Percentiles rank a stretch among this genome's conserved stretches.
Evolutionary conservation across 2,329 filamentous ascomycete species (phyloP).

Genomic region (Ascochyta clinopodiicola): DNA sequence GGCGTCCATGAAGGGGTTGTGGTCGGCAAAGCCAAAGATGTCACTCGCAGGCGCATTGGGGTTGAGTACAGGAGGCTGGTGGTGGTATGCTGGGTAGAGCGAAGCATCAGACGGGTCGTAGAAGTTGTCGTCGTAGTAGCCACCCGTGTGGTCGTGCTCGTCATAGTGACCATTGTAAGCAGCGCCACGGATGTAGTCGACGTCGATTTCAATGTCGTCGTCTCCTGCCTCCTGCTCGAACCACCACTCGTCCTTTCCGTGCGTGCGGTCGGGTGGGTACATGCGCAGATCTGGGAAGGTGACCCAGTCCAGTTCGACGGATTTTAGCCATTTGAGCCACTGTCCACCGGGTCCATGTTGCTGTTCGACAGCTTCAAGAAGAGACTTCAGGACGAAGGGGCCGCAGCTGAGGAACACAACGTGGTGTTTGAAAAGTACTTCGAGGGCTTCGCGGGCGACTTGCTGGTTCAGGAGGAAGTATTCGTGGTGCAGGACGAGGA

Average conservation of each 20-base stretch:
- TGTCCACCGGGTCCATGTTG: conserved; percentile 30
- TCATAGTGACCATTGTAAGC: conserved; percentile 38
- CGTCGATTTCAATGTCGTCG: conserved; percentile 30
- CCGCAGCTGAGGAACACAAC: conserved; percentile 45
- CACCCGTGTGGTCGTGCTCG: conserved; percentile 44
- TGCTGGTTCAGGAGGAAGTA: conserved; percentile 44
- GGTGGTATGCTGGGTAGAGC: conserved; percentile 38
- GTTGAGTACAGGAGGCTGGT: conserved; percentile 2
- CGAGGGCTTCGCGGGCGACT: conserved; percentile 44
- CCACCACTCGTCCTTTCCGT: conserved; percentile 34
- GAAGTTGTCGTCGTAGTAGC: conserved; percentile 45
- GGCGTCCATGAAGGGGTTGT: conserved; percentile 43
- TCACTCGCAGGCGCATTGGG: conserved; percentile 25
- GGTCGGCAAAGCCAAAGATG: conserved; percentile 38
- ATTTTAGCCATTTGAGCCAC: conserved; percentile 42
- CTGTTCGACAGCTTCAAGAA: conserved; percentile 38
- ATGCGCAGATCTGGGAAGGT: conserved; percentile 43
- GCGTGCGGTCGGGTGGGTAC: conserved; percentile 39
- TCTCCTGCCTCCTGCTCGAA: conserved; percentile 29
- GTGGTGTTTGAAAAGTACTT: conserved; percentile 44
- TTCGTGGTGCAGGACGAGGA: conserved; percentile 44
- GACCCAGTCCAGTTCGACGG: conserved; percentile 44
- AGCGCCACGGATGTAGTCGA: conserved; percentile 38
- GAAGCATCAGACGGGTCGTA: conserved; percentile 35
- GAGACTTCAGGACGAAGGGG: conserved; percentile 42